phyloP scores from a whole-genome alignment of 2,329 filamentous ascomycete genomes.

The Dactylellina haptotyla region DNA sequence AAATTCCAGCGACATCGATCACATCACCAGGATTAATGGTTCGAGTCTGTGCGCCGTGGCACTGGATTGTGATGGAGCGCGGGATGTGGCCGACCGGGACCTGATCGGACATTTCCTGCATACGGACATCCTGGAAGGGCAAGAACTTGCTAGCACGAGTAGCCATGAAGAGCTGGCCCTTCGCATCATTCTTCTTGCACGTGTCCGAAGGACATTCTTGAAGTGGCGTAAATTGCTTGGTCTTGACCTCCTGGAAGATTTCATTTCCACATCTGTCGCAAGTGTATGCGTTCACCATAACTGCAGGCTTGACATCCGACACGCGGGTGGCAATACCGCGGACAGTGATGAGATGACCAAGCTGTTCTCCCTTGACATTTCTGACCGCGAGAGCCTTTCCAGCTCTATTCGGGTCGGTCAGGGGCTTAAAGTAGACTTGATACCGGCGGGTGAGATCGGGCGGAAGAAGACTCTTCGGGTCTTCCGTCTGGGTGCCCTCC shows the following conservation, averaged over 20 bases:
- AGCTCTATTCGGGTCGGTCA: conserved; percentile 69
- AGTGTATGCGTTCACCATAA: conserved; percentile 97
- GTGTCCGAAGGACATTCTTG: conserved; percentile 88
- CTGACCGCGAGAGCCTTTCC: conserved; percentile 86
- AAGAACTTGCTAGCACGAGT: conserved; percentile 97
- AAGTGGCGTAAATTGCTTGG: conserved; percentile 89
- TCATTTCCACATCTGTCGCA: conserved; percentile 96
- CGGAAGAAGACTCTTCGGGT: conserved; percentile 84
- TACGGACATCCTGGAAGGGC: conserved; percentile 97
- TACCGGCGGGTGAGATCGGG: conserved; percentile 92
- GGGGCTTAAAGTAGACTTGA: conserved; percentile 93
- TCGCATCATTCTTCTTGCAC: conserved; percentile 88
- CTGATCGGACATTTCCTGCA: conserved; percentile 99
- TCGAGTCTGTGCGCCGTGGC: conserved; percentile 84
- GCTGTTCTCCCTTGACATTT: conserved; percentile 89
- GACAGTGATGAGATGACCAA: conserved; percentile 92
- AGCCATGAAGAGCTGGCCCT: conserved; percentile 91
- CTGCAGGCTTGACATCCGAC: conserved; percentile 95
- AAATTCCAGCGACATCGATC: conserved; percentile 92
- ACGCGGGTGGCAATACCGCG: conserved; percentile 94
- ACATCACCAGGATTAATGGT: conserved; percentile 93
- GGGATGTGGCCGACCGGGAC: conserved; percentile 98
- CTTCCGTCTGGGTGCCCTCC: conserved; percentile 69
- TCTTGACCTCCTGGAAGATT: conserved; percentile 93
- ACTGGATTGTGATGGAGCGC: conserved; percentile 86